phyloP scores from a whole-genome alignment of 225 moss, liverwort and hornwort genomes.

The Bryoerythrophyllum caledonicum region DNA sequence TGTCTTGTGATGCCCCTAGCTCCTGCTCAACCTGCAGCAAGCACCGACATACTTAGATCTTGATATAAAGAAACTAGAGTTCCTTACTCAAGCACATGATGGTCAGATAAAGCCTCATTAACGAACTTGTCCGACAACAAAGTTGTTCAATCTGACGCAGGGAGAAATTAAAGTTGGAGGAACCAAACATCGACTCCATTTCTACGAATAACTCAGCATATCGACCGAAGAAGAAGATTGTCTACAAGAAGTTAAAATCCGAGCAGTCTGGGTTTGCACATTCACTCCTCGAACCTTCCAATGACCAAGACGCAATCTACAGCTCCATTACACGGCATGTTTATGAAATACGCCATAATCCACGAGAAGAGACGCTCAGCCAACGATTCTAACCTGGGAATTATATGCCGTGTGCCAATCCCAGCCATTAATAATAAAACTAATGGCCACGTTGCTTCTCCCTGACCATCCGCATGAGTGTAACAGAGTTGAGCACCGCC shows the following conservation, averaged over 20 bases:
- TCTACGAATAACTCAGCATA: background rate
- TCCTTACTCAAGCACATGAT: background rate
- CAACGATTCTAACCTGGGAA: background rate
- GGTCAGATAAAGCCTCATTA: background rate
- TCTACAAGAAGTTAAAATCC: background rate
- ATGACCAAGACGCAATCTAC: background rate
- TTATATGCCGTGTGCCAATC: background rate
- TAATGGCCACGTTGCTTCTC: background rate
- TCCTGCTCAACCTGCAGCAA: constrained; percentile 23
- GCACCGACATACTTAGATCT: background rate
- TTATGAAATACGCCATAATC: background rate
- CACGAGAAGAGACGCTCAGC: background rate
- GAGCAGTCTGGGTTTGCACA: background rate
- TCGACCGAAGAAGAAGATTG: background rate
- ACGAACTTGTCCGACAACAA: too few species aligned
- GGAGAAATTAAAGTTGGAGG: background rate
- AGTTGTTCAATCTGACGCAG: background rate
- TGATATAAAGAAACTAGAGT: background rate
- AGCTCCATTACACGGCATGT: background rate
- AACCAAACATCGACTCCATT: background rate
- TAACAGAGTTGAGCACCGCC: background rate
- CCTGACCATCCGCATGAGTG: background rate
- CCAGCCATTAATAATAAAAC: background rate
- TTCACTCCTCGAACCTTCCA: background rate
- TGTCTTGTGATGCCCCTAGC: constrained; percentile 10